Percentiles rank a stretch among this genome's conserved stretches.
These are phyloP conservation scores for Ephemerocybe angulata DNA, from an alignment of 768 basidiomycete species.

Conservation along the genomic window DNA sequence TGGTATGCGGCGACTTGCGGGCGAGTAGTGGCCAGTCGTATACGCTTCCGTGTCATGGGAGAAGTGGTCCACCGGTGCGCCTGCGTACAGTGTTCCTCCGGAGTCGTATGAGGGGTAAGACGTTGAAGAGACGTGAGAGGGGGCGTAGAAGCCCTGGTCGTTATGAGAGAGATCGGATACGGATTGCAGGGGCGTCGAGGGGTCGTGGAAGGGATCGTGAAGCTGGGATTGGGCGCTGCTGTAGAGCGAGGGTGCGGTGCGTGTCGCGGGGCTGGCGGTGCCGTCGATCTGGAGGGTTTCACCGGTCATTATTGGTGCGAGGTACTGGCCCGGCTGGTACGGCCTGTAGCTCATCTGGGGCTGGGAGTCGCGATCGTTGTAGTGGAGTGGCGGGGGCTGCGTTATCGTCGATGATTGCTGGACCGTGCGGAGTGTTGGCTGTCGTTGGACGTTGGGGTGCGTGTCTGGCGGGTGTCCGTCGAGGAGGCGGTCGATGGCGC, in stretches of 20 bases:
- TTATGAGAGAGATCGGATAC: constrained; percentile 35
- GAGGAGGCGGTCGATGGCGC: constrained; percentile 20
- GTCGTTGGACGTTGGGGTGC: neutral
- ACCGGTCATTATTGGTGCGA: constrained; percentile 61
- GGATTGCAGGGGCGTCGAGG: constrained; percentile 19
- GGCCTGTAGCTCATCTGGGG: constrained; percentile 29
- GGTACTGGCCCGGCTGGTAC: constrained; percentile 59
- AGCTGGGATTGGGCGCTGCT: constrained; percentile 4
- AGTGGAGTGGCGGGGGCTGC: constrained; percentile 14
- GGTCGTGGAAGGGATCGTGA: constrained; percentile 27
- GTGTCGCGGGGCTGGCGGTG: neutral
- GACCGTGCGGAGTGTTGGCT: constrained; percentile 13
- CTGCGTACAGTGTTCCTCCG: constrained; percentile 29
- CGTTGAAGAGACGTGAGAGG: constrained; percentile 27
- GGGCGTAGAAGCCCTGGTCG: constrained; percentile 33
- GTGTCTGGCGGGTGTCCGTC: constrained; percentile 9
- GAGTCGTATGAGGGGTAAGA: constrained; percentile 29
- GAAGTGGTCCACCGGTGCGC: constrained; percentile 51
- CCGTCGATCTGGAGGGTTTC: constrained; percentile 57
- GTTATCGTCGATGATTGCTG: constrained; percentile 10
- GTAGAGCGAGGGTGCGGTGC: neutral
- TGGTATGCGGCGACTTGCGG: constrained; percentile 44
- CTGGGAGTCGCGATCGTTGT: neutral
- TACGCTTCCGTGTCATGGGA: constrained; percentile 66
- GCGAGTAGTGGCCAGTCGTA: constrained; percentile 56